Evolutionary conservation across 805 yeast species (phyloP).

Genomic region (Komagataella kurtzmanii): DNA sequence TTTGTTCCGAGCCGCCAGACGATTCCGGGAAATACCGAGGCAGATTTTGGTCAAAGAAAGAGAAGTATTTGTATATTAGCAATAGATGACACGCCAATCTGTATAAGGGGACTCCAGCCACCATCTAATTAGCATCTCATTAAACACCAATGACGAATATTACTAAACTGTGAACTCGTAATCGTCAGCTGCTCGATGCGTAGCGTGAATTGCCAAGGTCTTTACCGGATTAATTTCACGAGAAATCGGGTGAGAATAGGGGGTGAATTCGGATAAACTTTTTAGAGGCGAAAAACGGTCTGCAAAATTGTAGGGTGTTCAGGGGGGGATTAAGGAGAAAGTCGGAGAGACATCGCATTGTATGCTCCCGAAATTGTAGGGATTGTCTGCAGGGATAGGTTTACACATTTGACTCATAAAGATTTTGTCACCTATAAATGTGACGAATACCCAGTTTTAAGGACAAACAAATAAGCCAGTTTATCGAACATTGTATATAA

Average conservation of each 20-base stretch:
- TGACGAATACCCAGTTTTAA: neutral
- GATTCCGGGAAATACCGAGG: neutral
- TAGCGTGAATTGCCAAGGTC: too few species aligned
- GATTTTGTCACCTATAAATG: neutral
- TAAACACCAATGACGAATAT: too few species aligned
- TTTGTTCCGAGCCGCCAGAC: neutral
- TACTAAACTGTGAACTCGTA: too few species aligned
- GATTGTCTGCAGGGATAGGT: neutral
- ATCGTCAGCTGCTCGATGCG: too few species aligned
- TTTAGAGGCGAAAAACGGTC: neutral
- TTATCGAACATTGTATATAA: neutral
- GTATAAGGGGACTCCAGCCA: too few species aligned
- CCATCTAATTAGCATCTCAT: too few species aligned
- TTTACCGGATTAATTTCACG: neutral
- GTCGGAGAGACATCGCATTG: neutral
- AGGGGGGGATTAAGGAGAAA: neutral
- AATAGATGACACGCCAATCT: too few species aligned
- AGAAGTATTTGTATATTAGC: too few species aligned
- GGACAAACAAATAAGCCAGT: neutral
- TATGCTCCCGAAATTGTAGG: neutral
- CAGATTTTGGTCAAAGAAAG: neutral
- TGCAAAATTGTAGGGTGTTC: neutral
- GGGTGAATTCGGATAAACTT: neutral
- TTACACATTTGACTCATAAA: neutral
- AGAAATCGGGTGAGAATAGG: neutral